Evolutionary conservation across 108 stramenopile genomes (phyloP).

Genomic region (Nitzschia sp.): DNA sequence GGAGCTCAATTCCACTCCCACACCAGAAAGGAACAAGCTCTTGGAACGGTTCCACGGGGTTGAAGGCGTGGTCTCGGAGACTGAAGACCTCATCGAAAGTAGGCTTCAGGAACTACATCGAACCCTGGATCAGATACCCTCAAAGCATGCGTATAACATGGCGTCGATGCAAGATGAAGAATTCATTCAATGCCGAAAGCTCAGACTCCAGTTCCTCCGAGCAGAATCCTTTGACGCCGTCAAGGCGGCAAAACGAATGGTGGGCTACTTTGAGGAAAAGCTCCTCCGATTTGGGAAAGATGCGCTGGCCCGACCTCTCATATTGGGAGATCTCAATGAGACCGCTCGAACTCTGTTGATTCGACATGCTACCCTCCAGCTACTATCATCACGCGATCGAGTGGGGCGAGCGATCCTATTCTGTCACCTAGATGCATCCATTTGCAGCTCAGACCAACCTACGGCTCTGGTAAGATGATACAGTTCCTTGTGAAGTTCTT

Average conservation of each 20-base stretch:
- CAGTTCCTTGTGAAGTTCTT: too few relatives aligned
- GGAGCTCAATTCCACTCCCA: constrained; percentile 25
- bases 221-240: constrained; percentile 38
- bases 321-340: constrained; percentile 24
- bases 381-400: constrained; percentile 7
- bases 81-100: constrained; percentile 5
- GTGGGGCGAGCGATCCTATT: background rate
- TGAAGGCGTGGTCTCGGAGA: constrained; percentile 13
- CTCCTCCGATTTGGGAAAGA: constrained; percentile 24
- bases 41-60: constrained; percentile 30
- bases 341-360: background rate
- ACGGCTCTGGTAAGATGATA: too few relatives aligned
- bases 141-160: background rate
- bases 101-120: constrained; percentile 8
- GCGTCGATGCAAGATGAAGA: background rate
- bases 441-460: too few relatives aligned
- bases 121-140: background rate
- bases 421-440: background rate
- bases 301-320: constrained; percentile 14
- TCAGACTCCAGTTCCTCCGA: constrained; percentile 38
- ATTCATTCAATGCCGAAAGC: constrained; percentile 10
- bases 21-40: constrained; percentile 20
- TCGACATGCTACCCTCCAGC: background rate
- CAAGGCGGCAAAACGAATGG: constrained; percentile 31
- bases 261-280: constrained; percentile 33